Evolutionary conservation across 495 filamentous ascomycete species (phyloP), one percentile per base, ranked within the genome.

Genomic region (Talaromyces proteolyticus): DNA sequence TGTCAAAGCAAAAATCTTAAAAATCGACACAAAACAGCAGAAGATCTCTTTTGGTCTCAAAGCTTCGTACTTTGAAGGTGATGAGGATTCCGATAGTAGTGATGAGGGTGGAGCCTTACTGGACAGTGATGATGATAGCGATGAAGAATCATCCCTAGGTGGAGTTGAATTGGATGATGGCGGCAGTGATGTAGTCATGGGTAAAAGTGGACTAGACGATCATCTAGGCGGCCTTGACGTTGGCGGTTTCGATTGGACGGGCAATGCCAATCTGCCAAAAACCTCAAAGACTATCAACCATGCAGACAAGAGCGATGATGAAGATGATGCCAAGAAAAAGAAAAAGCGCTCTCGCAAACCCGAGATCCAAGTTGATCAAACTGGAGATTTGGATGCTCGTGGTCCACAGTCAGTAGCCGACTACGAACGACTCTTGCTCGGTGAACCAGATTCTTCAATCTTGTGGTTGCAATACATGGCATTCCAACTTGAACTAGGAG

Each of bases 391-490:
- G 5, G 89, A 93, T 64, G 80, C 81, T 39, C 79, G 91, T 53
- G 94, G 91, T n/a, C 93, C 94, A 2, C 91, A 93, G 64, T 90
- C 88, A 2, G 79, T 86, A 16, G 84, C 85, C 46, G 93, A 97
- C 63, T 97, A 87, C 65, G 93, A 98, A 70, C 87, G 93, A 46
- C 83, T 96, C 44, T 79, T 97, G 37, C 81, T 97, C 29, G 89
- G 90, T 48, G 87, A 95, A 59, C 90, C 93, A 1, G 87, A 97
- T 61, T 88, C 85, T 6, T 94, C 93, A 1, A 68, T 84, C 41
- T 74, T 97, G 20, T 98, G 93, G 93, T 85, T 95, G 44, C 78
- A 86, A 53, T 98, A 96, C 70, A 95, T 97, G 86, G 91, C 91
- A 18, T 95, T 95, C 74, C 89, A 97, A 67, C 81, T 96, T 60